Evolutionary conservation across 2,329 filamentous ascomycete genomes (phyloP).

Genomic region (Colletotrichum limetticola): DNA sequence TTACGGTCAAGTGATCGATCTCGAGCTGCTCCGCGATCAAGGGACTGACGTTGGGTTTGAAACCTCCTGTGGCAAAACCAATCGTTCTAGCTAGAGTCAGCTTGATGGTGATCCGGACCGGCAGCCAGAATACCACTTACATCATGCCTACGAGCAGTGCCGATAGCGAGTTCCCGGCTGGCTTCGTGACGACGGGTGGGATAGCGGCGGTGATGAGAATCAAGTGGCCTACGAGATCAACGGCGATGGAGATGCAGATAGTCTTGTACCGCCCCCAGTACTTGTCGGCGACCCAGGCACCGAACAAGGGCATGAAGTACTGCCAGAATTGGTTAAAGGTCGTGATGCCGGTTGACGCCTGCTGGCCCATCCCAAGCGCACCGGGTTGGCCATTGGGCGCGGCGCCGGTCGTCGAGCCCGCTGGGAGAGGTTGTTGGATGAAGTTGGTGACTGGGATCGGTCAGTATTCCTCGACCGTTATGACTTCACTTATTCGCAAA

Average conservation of each 20-base stretch:
- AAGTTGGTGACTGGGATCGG: slow-evolving; percentile 64
- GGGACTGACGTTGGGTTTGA: slow-evolving; percentile 79
- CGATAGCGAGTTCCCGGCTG: slow-evolving; percentile 63
- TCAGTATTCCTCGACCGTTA: neutral
- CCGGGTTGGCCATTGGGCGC: slow-evolving; percentile 54
- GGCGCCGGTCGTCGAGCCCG: slow-evolving; percentile 65
- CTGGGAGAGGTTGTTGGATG: slow-evolving; percentile 67
- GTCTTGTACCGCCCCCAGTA: slow-evolving; percentile 77
- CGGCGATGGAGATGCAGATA: slow-evolving; percentile 69
- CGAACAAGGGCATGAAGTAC: slow-evolving; percentile 68
- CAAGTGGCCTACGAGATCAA: slow-evolving; percentile 74
- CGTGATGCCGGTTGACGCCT: slow-evolving; percentile 57
- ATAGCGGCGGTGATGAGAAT: slow-evolving; percentile 74
- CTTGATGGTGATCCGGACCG: neutral
- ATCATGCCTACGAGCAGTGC: slow-evolving; percentile 71
- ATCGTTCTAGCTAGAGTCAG: slow-evolving; percentile 41
- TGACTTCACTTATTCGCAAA: neutral
- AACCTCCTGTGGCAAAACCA: slow-evolving; percentile 75
- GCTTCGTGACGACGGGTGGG: slow-evolving; percentile 67
- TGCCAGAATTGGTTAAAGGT: slow-evolving; percentile 69
- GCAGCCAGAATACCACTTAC: neutral
- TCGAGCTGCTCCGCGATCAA: slow-evolving; percentile 74
- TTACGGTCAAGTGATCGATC: slow-evolving; percentile 64
- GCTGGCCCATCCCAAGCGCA: slow-evolving; percentile 68
- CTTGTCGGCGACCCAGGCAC: slow-evolving; percentile 61